Evolutionary conservation across 345 rosid genomes (phyloP).

Genomic region (Abelmoschus esculentus): DNA sequence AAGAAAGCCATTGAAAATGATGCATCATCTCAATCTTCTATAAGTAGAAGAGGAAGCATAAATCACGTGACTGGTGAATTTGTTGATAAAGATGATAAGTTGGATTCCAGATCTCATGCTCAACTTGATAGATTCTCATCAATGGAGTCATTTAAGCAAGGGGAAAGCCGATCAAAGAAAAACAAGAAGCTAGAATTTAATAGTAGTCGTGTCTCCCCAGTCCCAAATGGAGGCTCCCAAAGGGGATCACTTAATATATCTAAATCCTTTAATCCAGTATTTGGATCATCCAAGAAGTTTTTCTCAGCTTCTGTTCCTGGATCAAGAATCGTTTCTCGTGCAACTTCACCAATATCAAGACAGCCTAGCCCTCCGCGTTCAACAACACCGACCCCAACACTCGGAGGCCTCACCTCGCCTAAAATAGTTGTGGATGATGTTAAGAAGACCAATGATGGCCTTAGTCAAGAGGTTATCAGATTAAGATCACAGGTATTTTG

Average conservation of each 20-base stretch:
- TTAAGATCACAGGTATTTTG: conserved; percentile 72
- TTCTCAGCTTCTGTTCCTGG: conserved; percentile 49
- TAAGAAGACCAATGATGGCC: conserved; percentile 64
- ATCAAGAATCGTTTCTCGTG: conserved; percentile 81
- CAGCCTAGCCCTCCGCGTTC: conserved; percentile 95
- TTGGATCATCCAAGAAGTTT: conserved; percentile 92
- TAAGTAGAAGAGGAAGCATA: conserved; percentile 69
- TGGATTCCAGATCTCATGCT: conserved; percentile 64
- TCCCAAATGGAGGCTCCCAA: conserved; percentile 81
- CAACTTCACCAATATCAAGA: conserved; percentile 96
- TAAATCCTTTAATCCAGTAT: conserved; percentile 76
- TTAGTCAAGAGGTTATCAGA: conserved; percentile 79
- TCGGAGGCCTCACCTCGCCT: conserved; percentile 82
- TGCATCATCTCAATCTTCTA: conserved; percentile 55
- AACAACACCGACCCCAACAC: conserved; percentile 94
- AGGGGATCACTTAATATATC: conserved; percentile 78
- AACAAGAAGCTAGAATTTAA: conserved; percentile 87
- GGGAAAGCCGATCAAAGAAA: conserved; percentile 63
- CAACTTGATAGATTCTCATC: conserved; percentile 26
- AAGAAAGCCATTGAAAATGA: conserved; percentile 67
- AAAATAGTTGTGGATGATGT: conserved; percentile 67
- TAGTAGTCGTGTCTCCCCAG: conserved; percentile 95
- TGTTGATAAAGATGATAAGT: conserved; percentile 71
- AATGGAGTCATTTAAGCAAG: conserved; percentile 78
- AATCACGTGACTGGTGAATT: conserved; percentile 51